A percentile compares a stretch with the other conserved stretches of the same genome.
Conservation (phyloP, 441 rosid species). For the Arabidopsis hybrid region DNA sequence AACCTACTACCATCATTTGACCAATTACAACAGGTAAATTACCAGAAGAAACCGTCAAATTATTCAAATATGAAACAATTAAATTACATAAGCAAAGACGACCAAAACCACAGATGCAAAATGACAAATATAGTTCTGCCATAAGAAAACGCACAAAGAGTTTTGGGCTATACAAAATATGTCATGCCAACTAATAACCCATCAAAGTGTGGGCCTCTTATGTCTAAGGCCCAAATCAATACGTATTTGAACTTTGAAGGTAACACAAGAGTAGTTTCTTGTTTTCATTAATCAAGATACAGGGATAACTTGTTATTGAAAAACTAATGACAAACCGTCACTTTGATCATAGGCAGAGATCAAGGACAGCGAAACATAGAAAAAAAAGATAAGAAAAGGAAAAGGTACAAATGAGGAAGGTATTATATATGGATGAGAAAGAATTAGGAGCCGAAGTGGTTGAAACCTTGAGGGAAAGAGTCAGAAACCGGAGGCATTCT, state of each 20-base stretch:
- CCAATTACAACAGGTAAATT: not conserved
- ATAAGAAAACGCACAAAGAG: not conserved
- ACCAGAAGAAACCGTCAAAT: conserved; percentile 9
- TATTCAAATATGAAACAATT: conserved; percentile 7
- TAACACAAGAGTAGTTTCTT: not conserved
- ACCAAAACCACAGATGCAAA: not conserved
- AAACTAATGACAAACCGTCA: conserved; percentile 42
- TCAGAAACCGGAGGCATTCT: conserved; percentile 87
- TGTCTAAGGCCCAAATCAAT: conserved; percentile 12
- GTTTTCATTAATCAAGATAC: conserved; percentile 23
- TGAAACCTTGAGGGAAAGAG: conserved; percentile 57
- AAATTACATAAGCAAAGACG: conserved; percentile 6
- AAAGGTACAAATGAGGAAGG: conserved; percentile 28
- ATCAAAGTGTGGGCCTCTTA: conserved; percentile 20
- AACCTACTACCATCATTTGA: conserved; percentile 40
- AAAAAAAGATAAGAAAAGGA: not conserved
- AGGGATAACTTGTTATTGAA: conserved; percentile 33
- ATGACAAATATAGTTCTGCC: not conserved
- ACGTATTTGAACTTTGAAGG: not conserved
- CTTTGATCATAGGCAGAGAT: conserved; percentile 45
- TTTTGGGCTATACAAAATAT: not conserved
- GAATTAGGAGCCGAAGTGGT: conserved; percentile 59
- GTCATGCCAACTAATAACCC: conserved; percentile 1
- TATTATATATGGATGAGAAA: conserved; percentile 9
- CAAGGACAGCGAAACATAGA: conserved; percentile 42